Percentiles rank a stretch among this genome's conserved stretches.
These are phyloP conservation scores for Allantophomopsis cytisporea DNA, from an alignment of 2,329 filamentous ascomycete genomes.

Conservation along the genomic window DNA sequence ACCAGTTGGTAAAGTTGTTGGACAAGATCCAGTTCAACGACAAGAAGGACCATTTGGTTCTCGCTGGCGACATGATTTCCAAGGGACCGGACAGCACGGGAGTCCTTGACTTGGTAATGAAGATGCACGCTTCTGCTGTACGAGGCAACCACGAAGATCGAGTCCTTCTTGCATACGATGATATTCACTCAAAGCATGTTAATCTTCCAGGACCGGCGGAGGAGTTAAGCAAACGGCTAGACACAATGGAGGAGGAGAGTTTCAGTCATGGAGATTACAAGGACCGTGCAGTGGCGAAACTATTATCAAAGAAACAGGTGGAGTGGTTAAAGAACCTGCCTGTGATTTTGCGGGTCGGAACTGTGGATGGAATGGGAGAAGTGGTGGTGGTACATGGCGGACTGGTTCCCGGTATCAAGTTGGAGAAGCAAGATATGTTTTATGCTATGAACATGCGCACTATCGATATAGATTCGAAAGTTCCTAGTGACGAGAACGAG, in stretches of 20 bases:
- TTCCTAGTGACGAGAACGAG: constrained; percentile 13
- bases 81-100: constrained; percentile 77
- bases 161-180: constrained; percentile 52
- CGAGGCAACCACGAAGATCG: constrained; percentile 90
- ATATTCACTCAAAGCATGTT: constrained; percentile 19
- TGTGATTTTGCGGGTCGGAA: constrained; percentile 64
- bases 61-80: constrained; percentile 67
- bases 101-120: constrained; percentile 63
- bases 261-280: constrained; percentile 15
- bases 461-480: constrained; percentile 11
- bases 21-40: constrained; percentile 48
- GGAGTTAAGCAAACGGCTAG: constrained; percentile 12
- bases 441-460: constrained; percentile 89
- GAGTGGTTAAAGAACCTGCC: constrained; percentile 59
- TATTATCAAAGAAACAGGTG: constrained; percentile 36
- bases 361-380: constrained; percentile 42
- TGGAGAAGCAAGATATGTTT: constrained; percentile 61
- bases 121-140: constrained; percentile 64
- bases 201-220: constrained; percentile 12
- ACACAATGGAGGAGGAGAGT: constrained; percentile 11
- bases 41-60: constrained; percentile 57
- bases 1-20: constrained; percentile 53
- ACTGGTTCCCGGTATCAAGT: constrained; percentile 59
- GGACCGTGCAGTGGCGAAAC: constrained; percentile 13
- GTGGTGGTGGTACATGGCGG: constrained; percentile 77